A percentile compares a stretch with the other conserved stretches of the same genome.
These are phyloP conservation scores for Caryopteris hybrid DNA, from an alignment of 305 asterid species.

Conservation along the genomic window DNA sequence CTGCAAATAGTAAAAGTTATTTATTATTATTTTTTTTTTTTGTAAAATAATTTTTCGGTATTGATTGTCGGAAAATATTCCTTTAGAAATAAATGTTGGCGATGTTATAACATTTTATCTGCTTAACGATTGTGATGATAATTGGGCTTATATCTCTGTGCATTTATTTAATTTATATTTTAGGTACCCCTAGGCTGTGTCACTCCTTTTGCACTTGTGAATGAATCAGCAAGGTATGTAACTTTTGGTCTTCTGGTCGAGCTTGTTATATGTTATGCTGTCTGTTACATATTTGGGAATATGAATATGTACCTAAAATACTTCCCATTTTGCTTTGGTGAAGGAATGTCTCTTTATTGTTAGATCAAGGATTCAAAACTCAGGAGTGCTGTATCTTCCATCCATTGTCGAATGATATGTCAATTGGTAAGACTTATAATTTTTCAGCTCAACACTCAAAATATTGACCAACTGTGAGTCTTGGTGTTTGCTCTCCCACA, in stretches of 20 bases:
- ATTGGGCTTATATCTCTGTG: slow-evolving; percentile 12
- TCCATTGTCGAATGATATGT: slow-evolving; percentile 82
- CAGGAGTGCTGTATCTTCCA: slow-evolving; percentile 82
- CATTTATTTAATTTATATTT: slow-evolving; percentile 20
- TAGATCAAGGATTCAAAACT: slow-evolving; percentile 73
- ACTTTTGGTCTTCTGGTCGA: slow-evolving; percentile 1
- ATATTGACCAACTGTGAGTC: not conserved
- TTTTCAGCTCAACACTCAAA: not conserved
- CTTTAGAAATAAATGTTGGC: not conserved
- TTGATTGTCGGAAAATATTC: not conserved
- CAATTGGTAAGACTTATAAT: slow-evolving; percentile 52
- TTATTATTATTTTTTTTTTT: too few relatives aligned
- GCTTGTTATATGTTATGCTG: not conserved
- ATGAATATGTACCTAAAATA: not conserved
- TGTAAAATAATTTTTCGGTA: not conserved
- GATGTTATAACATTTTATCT: not conserved
- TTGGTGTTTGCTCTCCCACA: slow-evolving; percentile 5
- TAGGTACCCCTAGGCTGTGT: slow-evolving; percentile 90
- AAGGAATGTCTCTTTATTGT: slow-evolving; percentile 80
- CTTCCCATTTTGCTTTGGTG: slow-evolving; percentile 25
- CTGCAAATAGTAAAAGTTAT: too few relatives aligned
- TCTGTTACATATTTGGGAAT: not conserved
- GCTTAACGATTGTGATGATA: not conserved
- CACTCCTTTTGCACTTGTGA: slow-evolving; percentile 89
- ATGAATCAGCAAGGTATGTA: slow-evolving; percentile 78